Base-by-base conservation (phyloP, 768 basidiomycete genomes). In the Cyclocybe aegerita region DNA sequence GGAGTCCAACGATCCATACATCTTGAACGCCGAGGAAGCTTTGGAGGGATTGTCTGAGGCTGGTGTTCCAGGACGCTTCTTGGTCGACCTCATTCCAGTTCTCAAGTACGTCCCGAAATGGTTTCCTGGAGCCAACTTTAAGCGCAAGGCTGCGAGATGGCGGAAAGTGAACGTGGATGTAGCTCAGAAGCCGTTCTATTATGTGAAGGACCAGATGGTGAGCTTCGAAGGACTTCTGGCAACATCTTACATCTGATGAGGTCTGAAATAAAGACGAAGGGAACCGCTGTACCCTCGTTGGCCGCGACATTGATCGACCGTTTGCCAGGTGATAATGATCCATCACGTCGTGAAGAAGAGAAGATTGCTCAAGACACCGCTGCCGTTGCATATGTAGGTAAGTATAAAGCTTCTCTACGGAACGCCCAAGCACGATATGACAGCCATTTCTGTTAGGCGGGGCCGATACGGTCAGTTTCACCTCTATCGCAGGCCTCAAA, bases 121-220 rank as follows among this genome's bases (percentile, higher is more conserved):
- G 67, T 57, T 75, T 48, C 73, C 74, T 16, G 70, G 70, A 1
- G 64, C 66, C 0, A 65, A 58, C 9, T 75, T 75, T 58, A 65
- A 72, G 56, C 60, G 56, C 4, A 62, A 69, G 43, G 74, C 73
- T 4, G 61, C 54, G 17, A 50, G 61, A 10, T 72, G 70, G 70
- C 46, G 38, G 16, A 47, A 43, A 15, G 48, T 58, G 15, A 57
- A 48, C 36, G 48, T 34, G 15, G 45, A 51, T 12, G 39, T 56
- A 4, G 52, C 54, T 5, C 43, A 58, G 2, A 10, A 46, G 32
- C 60, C 60, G 1, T 57, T 54, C 10, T 43, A 46, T 10, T 32
- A 45, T 9, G 55, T 52, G 16, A 56, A 62, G 17, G 46, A 48
- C 12, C 35, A 42, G 7, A 32, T 59, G 52, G 60, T 61, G 23